A percentile compares a stretch with the other conserved stretches of the same genome.
Conservation (phyloP, 257 asterid species). For the Solanum gandarillasii region DNA sequence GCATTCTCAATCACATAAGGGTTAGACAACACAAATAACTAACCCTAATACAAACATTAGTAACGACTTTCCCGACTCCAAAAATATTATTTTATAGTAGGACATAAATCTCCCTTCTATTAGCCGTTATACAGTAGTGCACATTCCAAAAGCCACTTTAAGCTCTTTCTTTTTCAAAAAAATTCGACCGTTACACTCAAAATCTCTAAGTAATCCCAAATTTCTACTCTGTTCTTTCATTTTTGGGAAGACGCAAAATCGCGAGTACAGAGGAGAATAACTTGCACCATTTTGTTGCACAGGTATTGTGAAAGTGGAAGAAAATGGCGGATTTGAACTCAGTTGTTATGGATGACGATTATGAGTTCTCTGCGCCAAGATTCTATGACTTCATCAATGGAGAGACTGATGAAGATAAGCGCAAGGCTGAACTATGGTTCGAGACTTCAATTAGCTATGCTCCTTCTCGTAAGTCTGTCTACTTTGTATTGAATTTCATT, state of each 20-base stretch:
- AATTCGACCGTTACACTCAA: slow-evolving; percentile 40
- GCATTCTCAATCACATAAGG: too few species aligned
- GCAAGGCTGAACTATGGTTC: slow-evolving; percentile 83
- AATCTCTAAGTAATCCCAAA: slow-evolving; percentile 30
- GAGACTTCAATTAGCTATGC: slow-evolving; percentile 45
- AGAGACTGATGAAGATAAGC: slow-evolving; percentile 52
- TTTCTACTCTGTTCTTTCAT: background rate
- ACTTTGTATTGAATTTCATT: background rate
- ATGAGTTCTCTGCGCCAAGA: slow-evolving; percentile 76
- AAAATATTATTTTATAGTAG: too few species aligned
- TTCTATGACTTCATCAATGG: slow-evolving; percentile 60
- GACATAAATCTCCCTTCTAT: background rate
- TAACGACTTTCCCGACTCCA: too few species aligned
- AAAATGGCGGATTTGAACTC: slow-evolving; percentile 31
- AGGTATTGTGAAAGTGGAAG: background rate
- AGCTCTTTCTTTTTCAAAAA: slow-evolving; percentile 8
- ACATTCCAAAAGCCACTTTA: background rate
- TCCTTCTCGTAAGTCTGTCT: slow-evolving; percentile 75
- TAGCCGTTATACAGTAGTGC: background rate
- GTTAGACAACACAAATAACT: too few species aligned
- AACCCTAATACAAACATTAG: too few species aligned
- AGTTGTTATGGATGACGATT: slow-evolving; percentile 44
- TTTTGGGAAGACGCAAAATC: background rate
- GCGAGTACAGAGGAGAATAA: background rate
- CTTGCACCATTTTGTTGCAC: background rate